Base-by-base conservation (phyloP, 805 yeast genomes). In the Candida railenensis region DNA sequence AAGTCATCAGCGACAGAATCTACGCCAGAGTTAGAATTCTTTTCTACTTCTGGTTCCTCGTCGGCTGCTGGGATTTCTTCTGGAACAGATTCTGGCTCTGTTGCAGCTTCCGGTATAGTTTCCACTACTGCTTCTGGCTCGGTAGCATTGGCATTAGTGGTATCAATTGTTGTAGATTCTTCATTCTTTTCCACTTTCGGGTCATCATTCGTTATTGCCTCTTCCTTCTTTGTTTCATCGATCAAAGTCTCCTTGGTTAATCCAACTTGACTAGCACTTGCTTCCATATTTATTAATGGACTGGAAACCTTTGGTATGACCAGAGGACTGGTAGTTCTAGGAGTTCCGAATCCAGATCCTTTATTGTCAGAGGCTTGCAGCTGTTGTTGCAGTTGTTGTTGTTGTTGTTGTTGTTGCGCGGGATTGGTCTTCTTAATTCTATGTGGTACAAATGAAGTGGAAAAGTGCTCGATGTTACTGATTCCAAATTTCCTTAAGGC, bases 231-330 rank as follows among this genome's bases (percentile, higher is more conserved):
- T 15, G 42, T 32, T 8, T 43, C 46, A 47, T 65, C 76, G 40
- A 73, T 73, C 46, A 73, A 62, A 2, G 77, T 72, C 51, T 72
- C 77, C 54, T 69, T 71, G 7, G 67, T 74, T 43, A 71, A 61
- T 32, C 61, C 59, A 5, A 69, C 65, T 37, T 54, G 52, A 40
- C 55, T 53, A 25, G 30, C 30, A 21, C 61, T 54, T 25, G 59
- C 56, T 21, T 65, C 68, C 48, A 62, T 56, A 46, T 59, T 65
- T 22, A 62, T 56, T 41, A 62, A 59, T 4, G 61, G 60, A 37
- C 53, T 53, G 2, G 50, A 40, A 19, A 34, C 44, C 4, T 43
- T 37, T 15, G 38, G 36, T 9, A 16, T 15, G 7, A 36, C 39
- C 39, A 36, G 22, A 5, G 39, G 39, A 20, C 39, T 36, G 22